Conservation (phyloP, 2,329 filamentous ascomycete genomes). For the Penicillium verrucosum region DNA sequence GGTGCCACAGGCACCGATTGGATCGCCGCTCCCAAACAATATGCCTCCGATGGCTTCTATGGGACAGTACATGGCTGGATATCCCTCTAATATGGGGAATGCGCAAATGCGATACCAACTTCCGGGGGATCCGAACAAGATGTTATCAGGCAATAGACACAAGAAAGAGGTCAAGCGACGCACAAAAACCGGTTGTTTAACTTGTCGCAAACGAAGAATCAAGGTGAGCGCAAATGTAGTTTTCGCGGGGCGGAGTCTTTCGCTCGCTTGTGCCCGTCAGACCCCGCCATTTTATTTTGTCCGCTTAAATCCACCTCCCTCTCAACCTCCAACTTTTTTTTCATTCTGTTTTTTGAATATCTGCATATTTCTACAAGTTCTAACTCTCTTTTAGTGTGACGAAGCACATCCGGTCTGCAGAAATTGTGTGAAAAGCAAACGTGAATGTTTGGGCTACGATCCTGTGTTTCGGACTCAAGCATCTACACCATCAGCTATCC, state of each 20-base stretch:
- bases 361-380: constrained; percentile 13
- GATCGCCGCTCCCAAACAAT: constrained; percentile 49
- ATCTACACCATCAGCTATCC: constrained; percentile 64
- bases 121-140: constrained; percentile 49
- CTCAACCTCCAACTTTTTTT: constrained; percentile 14
- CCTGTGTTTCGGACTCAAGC: constrained; percentile 69
- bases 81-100: constrained; percentile 38
- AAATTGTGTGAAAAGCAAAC: constrained; percentile 66
- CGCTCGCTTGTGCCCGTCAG: constrained; percentile 29
- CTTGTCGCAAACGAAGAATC: constrained; percentile 65
- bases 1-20: constrained; percentile 45
- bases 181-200: constrained; percentile 70
- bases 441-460: constrained; percentile 66
- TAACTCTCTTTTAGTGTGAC: constrained; percentile 67
- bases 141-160: constrained; percentile 61
- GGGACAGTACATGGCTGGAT: constrained; percentile 53
- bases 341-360: background rate
- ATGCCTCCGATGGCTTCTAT: constrained; percentile 52
- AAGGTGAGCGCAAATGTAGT: constrained; percentile 54
- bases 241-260: constrained; percentile 24
- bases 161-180: constrained; percentile 71
- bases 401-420: constrained; percentile 86
- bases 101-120: constrained; percentile 52
- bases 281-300: constrained; percentile 27
- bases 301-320: constrained; percentile 15